Evolutionary conservation across 2,329 filamentous ascomycete species (phyloP).

Genomic region (Diplocarpon mali): DNA sequence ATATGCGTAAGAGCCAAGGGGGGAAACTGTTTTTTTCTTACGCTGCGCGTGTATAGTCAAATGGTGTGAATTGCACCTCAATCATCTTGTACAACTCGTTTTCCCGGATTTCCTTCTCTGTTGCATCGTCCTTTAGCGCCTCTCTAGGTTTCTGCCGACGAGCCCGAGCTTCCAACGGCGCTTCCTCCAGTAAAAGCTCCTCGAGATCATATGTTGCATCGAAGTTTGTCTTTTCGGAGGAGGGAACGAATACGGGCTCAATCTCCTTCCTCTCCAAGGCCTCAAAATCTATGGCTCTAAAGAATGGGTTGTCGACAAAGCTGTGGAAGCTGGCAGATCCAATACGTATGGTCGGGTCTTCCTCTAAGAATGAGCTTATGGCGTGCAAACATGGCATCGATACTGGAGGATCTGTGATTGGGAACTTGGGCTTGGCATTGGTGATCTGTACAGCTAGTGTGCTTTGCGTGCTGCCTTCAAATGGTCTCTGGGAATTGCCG

Average conservation of each 20-base stretch:
- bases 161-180: constrained; percentile 83
- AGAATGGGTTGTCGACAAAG: constrained; percentile 84
- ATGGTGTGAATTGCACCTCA: constrained; percentile 84
- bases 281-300: constrained; percentile 73
- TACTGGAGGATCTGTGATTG: constrained; percentile 85
- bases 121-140: constrained; percentile 84
- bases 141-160: constrained; percentile 89
- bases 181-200: constrained; percentile 86
- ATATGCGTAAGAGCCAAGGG: constrained; percentile 22
- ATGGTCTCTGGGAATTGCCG: constrained; percentile 56
- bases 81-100: constrained; percentile 93
- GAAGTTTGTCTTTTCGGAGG: constrained; percentile 97
- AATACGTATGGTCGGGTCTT: constrained; percentile 69
- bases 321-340: constrained; percentile 73
- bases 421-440: constrained; percentile 73
- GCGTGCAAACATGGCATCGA: constrained; percentile 81
- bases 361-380: constrained; percentile 72
- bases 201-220: constrained; percentile 97
- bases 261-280: constrained; percentile 78
- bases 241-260: constrained; percentile 83
- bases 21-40: constrained; percentile 57
- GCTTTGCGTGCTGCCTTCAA: constrained; percentile 80
- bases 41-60: constrained; percentile 81
- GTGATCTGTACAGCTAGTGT: constrained; percentile 70
- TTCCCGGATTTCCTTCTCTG: constrained; percentile 85